These are phyloP conservation scores for Furcasterigmium sp. DNA, from an alignment of 2,329 filamentous ascomycete genomes.

Conservation along the genomic window DNA sequence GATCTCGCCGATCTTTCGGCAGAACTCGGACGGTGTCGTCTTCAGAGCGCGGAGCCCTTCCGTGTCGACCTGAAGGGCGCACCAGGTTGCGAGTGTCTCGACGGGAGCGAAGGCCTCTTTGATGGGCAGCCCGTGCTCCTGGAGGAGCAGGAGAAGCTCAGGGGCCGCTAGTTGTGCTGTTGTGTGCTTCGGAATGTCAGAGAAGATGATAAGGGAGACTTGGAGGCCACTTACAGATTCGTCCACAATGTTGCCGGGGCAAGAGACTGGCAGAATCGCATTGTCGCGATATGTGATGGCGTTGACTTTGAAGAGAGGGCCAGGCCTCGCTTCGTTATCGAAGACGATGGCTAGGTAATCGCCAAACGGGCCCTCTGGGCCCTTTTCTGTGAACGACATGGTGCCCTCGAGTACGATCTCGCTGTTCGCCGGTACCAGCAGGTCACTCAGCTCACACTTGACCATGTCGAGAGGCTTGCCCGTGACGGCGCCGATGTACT, in stretches of 20 bases:
- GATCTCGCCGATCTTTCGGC: conserved; percentile 33
- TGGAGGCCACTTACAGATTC: conserved; percentile 24
- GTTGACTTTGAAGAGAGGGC: conserved; percentile 37
- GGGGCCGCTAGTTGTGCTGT: conserved; percentile 19
- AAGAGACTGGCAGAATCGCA: conserved; percentile 42
- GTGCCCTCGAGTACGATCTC: conserved; percentile 48
- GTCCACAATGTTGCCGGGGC: conserved; percentile 37
- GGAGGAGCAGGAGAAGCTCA: conserved; percentile 30
- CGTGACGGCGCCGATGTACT: conserved; percentile 40
- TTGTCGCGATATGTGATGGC: conserved; percentile 41
- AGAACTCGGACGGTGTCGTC: conserved; percentile 33
- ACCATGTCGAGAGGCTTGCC: conserved; percentile 39
- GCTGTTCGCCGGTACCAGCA: conserved; percentile 40
- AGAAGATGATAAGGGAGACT: background rate
- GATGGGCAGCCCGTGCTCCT: conserved; percentile 31
- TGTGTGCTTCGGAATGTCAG: conserved; percentile 2
- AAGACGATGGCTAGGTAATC: conserved; percentile 13
- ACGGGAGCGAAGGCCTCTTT: conserved; percentile 37
- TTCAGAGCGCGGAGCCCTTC: conserved; percentile 50
- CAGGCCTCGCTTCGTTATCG: background rate
- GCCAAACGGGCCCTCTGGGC: conserved; percentile 42
- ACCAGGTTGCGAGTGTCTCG: conserved; percentile 43
- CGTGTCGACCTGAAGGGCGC: conserved; percentile 50
- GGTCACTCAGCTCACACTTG: conserved; percentile 45
- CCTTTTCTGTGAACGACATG: conserved; percentile 35